Conservation (phyloP, 768 basidiomycete species). For the Suillus americanus region DNA sequence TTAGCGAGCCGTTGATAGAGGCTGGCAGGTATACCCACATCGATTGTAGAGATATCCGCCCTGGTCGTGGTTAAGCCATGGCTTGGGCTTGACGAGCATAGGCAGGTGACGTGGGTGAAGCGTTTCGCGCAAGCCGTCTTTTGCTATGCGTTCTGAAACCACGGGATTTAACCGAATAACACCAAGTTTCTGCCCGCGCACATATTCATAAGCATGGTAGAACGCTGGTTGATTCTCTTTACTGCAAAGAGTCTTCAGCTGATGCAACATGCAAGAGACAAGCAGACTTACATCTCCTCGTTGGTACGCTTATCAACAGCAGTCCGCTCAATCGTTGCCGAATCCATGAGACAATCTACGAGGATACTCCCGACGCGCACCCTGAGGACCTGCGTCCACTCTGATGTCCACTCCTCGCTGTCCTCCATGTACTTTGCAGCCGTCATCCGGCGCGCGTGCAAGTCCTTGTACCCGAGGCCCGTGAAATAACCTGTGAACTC, state of each 20-base stretch:
- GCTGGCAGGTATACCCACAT: slow-evolving; percentile 42
- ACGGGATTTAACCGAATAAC: slow-evolving; percentile 84
- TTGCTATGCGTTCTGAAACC: slow-evolving; percentile 74
- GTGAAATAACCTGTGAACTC: slow-evolving; percentile 50
- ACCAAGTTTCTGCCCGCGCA: slow-evolving; percentile 93
- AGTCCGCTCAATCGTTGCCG: slow-evolving; percentile 71
- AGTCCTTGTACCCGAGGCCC: slow-evolving; percentile 54
- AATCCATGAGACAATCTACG: slow-evolving; percentile 81
- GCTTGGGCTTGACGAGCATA: slow-evolving; percentile 90
- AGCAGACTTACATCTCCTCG: slow-evolving; percentile 53
- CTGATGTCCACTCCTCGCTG: slow-evolving; percentile 70
- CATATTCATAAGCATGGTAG: slow-evolving; percentile 87
- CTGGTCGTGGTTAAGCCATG: slow-evolving; percentile 74
- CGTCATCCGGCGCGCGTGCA: slow-evolving; percentile 64
- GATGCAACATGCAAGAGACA: slow-evolving; percentile 1
- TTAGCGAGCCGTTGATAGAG: slow-evolving; percentile 5
- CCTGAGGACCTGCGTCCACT: slow-evolving; percentile 80
- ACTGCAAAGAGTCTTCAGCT: slow-evolving; percentile 34
- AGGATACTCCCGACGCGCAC: slow-evolving; percentile 81
- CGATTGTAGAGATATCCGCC: slow-evolving; percentile 85
- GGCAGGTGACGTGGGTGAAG: slow-evolving; percentile 94
- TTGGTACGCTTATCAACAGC: slow-evolving; percentile 57
- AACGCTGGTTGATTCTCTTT: slow-evolving; percentile 87
- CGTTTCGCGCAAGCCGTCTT: slow-evolving; percentile 65
- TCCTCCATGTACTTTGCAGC: slow-evolving; percentile 65